Conservation (phyloP, 148 eudicot genomes). For the Nyssa sinensis region DNA sequence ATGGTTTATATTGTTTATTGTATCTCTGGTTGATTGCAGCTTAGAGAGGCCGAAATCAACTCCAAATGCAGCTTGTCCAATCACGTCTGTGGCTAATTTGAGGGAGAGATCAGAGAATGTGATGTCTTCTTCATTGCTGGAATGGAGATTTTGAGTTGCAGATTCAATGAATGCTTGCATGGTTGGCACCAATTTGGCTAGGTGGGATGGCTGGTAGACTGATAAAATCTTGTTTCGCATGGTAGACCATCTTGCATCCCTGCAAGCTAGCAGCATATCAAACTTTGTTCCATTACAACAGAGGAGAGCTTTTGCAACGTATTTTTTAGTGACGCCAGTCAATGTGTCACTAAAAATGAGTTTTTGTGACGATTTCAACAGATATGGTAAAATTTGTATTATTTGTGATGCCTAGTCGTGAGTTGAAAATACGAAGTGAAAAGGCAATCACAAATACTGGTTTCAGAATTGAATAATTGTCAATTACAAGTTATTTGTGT, state of each 20-base stretch:
- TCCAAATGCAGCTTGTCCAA: conserved; percentile 90
- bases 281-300: neutral
- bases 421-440: too few species aligned
- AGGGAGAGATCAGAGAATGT: conserved; percentile 68
- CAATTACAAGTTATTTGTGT: too few species aligned
- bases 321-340: too few species aligned
- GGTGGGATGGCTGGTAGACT: conserved; percentile 86
- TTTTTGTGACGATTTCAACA: too few species aligned
- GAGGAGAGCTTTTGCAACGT: too few species aligned
- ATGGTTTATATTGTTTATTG: conserved; percentile 12
- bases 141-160: conserved; percentile 42
- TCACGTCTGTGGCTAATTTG: conserved; percentile 74
- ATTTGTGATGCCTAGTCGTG: too few species aligned
- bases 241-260: conserved; percentile 86
- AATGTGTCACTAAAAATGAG: too few species aligned
- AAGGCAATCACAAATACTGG: too few species aligned
- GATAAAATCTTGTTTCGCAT: conserved; percentile 88
- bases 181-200: conserved; percentile 67
- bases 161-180: conserved; percentile 78
- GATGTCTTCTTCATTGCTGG: conserved; percentile 34
- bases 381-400: too few species aligned
- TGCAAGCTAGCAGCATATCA: conserved; percentile 19
- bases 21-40: conserved; percentile 29
- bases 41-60: conserved; percentile 77
- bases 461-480: too few species aligned